Evolutionary conservation across 176 grass and related monocot species (phyloP).

Genomic region (Avena atlantica): DNA sequence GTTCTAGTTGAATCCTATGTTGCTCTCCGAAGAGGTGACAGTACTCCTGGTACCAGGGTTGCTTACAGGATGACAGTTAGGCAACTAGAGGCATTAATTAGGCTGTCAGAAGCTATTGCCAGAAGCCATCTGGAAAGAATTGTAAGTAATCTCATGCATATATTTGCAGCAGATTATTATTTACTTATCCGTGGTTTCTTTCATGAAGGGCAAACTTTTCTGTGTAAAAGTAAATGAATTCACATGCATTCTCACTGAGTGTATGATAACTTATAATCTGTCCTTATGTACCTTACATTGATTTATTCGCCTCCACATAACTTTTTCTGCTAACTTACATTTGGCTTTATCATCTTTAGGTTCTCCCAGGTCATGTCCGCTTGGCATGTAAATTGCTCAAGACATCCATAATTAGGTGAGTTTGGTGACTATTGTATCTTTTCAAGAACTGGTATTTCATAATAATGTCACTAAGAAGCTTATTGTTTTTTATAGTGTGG

Average conservation of each 20-base stretch:
- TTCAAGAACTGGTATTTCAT: slow-evolving; percentile 22
- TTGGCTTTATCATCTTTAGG: slow-evolving; percentile 50
- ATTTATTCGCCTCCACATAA: neutral
- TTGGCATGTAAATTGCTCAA: slow-evolving; percentile 97
- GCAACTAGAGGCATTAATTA: slow-evolving; percentile 93
- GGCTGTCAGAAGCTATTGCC: slow-evolving; percentile 97
- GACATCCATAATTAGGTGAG: slow-evolving; percentile 92
- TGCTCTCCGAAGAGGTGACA: slow-evolving; percentile 81
- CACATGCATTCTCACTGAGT: neutral
- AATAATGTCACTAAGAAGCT: slow-evolving; percentile 20
- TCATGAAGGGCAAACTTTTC: neutral
- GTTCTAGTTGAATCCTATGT: slow-evolving; percentile 92
- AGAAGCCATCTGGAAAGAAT: slow-evolving; percentile 89
- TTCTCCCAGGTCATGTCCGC: slow-evolving; percentile 87
- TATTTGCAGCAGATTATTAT: neutral
- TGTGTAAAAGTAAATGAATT: slow-evolving; percentile 6
- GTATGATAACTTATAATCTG: slow-evolving; percentile 5
- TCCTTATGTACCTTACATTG: neutral
- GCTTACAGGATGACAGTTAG: slow-evolving; percentile 99
- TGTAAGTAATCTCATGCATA: slow-evolving; percentile 54
- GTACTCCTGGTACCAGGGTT: slow-evolving; percentile 92
- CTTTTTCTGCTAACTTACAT: slow-evolving; percentile 23
- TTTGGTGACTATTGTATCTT: slow-evolving; percentile 16
- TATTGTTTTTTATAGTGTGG: slow-evolving; percentile 69
- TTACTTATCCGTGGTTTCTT: neutral